Base-by-base conservation (phyloP, 345 rosid genomes). In the Acer negundo region DNA sequence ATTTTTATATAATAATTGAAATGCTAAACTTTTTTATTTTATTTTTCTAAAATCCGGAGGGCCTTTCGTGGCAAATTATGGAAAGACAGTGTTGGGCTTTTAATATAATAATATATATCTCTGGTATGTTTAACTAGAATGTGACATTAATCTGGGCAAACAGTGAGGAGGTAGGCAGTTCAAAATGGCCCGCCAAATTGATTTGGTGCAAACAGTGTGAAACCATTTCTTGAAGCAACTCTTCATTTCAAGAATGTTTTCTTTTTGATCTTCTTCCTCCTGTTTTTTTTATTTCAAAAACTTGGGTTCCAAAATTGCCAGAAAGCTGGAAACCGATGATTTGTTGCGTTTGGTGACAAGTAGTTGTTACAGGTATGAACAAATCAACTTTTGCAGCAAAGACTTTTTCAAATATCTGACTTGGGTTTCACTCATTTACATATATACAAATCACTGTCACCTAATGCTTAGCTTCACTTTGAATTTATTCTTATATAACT, bases 381-480 rank as follows among this genome's bases (percentile, higher is more conserved):
- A 35, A 35, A 46, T 73, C 85, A 83, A 85, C 75, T 80, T 80
- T 78, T 64, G 51, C 79, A 84, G 61, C 3, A 70, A 70, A 81
- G 2, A 76, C 74, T 79, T 77, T 78, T 81, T 84, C 81, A 69
- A 49, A 35, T 8, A 31, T 67, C 75, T 86, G 79, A 80, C 97
- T 89, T 94, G 85, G 82, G 74, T 85, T 84, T 82, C 84, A 88
- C 97, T 89, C 89, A 62, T 83, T 35, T 70, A 51, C 40, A 65
- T 17, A 20, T 46, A 69, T 82, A 20, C 23, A 55, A 68, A 65
- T 68, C 90, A 51, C 85, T 69, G 11, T 75, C 84, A 87, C 86
- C 90, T 72, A 82, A 85, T 86, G 72, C 79, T 81, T 84, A 80
- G 79, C 93, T 88, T 90, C 83, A 79, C 81, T 83, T 83, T 64